phyloP scores from a whole-genome alignment of 176 grass and related monocot genomes.

The Coix lacrymajobi region DNA sequence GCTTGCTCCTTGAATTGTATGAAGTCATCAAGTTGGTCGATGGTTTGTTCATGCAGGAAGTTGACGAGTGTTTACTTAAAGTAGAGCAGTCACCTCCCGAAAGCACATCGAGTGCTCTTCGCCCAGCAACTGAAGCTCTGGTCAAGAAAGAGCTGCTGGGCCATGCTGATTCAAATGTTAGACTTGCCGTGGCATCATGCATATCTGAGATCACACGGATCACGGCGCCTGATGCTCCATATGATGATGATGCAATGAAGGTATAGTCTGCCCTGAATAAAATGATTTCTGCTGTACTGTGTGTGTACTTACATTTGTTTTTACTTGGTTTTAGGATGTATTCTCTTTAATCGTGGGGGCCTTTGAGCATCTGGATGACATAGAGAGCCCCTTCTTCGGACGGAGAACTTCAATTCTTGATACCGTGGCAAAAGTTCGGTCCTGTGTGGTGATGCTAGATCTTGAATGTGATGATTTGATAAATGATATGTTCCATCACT shows the following conservation, averaged over 20 bases:
- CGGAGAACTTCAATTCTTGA: conserved; percentile 82
- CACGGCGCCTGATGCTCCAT: conserved; percentile 85
- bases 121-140: conserved; percentile 57
- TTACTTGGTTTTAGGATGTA: conserved; percentile 47
- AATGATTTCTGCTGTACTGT: conserved; percentile 4
- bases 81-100: conserved; percentile 68
- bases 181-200: conserved; percentile 63
- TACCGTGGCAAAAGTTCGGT: conserved; percentile 83
- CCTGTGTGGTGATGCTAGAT: conserved; percentile 95
- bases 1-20: background rate
- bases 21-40: background rate
- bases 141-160: conserved; percentile 46
- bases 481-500: conserved; percentile 74
- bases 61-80: conserved; percentile 46
- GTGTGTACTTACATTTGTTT: background rate
- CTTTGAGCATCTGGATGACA: conserved; percentile 65
- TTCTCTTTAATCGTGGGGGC: conserved; percentile 73
- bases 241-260: conserved; percentile 79
- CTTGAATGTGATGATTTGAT: conserved; percentile 89
- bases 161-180: conserved; percentile 45
- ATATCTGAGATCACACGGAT: conserved; percentile 89
- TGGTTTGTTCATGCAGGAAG: conserved; percentile 49
- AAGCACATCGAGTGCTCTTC: conserved; percentile 42
- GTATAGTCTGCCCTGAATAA: conserved; percentile 21
- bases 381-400: conserved; percentile 34